phyloP scores from a whole-genome alignment of 2,329 filamentous ascomycete species.

The Aulographum hederae region DNA sequence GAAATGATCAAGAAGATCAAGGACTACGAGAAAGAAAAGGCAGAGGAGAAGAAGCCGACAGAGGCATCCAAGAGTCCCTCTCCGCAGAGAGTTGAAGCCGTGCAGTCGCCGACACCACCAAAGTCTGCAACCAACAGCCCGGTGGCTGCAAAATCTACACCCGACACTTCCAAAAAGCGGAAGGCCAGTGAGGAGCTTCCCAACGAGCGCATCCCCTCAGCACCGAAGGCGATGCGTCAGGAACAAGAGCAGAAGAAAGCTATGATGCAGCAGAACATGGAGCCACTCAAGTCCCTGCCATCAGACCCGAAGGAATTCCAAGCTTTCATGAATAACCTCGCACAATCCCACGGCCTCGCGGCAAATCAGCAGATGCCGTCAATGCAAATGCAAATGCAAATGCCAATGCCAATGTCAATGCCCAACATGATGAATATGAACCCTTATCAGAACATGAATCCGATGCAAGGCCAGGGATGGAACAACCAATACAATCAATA shows the following conservation, averaged over 20 bases:
- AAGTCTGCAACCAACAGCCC: slow-evolving; percentile 6
- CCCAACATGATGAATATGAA: slow-evolving; percentile 24
- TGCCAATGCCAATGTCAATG: slow-evolving; percentile 23
- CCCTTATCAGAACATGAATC: slow-evolving; percentile 14
- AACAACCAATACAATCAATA: slow-evolving; percentile 15
- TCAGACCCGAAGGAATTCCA: slow-evolving; percentile 26
- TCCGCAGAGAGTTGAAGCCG: slow-evolving; percentile 4
- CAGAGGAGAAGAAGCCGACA: slow-evolving; percentile 19
- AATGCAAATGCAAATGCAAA: slow-evolving; percentile 3
- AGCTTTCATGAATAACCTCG: slow-evolving; percentile 25
- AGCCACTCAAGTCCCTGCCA: no score
- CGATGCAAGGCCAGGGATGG: slow-evolving; percentile 13
- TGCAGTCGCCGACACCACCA: slow-evolving; percentile 9
- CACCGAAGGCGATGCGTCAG: slow-evolving; percentile 25
- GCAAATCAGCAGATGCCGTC: background rate
- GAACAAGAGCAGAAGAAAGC: slow-evolving; percentile 16
- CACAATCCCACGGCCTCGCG: background rate
- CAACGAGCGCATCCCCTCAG: slow-evolving; percentile 22
- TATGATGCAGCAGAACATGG: slow-evolving; percentile 32
- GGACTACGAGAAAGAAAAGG: slow-evolving; percentile 43
- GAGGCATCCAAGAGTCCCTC: slow-evolving; percentile 1
- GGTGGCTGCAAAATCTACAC: slow-evolving; percentile 12
- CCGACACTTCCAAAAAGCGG: slow-evolving; percentile 48
- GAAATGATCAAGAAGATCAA: slow-evolving; percentile 64
- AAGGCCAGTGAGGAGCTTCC: slow-evolving; percentile 52